Conservation (phyloP, 148 eudicot species). For the Gaultheria prostrata region DNA sequence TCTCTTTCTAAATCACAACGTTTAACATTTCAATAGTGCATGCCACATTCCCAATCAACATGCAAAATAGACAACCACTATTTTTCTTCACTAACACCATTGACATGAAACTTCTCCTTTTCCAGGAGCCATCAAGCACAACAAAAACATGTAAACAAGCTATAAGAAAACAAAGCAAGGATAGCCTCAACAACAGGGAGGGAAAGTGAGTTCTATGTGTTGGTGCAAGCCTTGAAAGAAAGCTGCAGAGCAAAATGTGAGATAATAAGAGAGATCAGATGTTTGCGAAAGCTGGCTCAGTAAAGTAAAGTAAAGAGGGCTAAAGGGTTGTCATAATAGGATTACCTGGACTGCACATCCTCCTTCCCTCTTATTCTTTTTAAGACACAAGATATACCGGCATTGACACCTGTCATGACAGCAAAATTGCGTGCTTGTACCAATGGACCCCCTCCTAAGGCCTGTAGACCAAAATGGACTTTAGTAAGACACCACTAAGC, state of each 20-base stretch:
- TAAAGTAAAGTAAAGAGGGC: neutral
- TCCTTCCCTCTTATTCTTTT: conserved; percentile 91
- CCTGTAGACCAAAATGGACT: conserved; percentile 41
- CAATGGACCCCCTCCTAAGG: conserved; percentile 89
- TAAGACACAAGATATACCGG: conserved; percentile 80
- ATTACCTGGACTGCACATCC: conserved; percentile 85
- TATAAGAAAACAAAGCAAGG: neutral
- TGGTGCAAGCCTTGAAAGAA: neutral
- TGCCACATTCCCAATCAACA: neutral
- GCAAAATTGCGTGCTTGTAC: conserved; percentile 98
- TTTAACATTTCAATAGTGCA: neutral
- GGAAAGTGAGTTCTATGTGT: neutral
- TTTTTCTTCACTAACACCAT: neutral
- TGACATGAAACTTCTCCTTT: neutral
- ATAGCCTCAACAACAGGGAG: neutral
- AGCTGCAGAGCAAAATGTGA: neutral
- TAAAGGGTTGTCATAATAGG: neutral
- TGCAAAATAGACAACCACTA: neutral
- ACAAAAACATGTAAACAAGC: neutral
- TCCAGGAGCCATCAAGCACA: neutral
- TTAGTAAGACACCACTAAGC: neutral
- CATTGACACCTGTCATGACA: conserved; percentile 93
- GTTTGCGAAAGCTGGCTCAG: neutral
- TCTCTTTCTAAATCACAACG: neutral
- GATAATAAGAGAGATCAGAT: neutral